Percentiles rank a stretch among this genome's conserved stretches.
These are phyloP conservation scores for Phytophthora litchii DNA, from an alignment of 352 stramenopile species.

Conservation along the genomic window DNA sequence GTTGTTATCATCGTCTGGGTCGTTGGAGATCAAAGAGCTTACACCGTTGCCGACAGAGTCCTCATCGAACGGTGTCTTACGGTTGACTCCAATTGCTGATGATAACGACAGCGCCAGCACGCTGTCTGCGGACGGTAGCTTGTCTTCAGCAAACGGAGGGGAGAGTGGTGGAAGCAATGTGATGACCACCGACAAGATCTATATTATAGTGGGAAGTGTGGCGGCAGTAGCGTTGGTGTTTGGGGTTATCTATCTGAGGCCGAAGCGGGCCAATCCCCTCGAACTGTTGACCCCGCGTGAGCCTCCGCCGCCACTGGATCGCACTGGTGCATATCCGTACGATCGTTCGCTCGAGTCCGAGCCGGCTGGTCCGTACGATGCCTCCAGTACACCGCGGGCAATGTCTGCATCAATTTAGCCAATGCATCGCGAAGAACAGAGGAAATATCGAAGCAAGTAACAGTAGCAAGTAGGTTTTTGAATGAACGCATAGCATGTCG, in stretches of 20 bases:
- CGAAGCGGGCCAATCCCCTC: constrained; percentile 29
- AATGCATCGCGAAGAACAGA: background rate
- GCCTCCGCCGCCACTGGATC: constrained; percentile 26
- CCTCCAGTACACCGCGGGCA: constrained; percentile 33
- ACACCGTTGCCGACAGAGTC: constrained; percentile 16
- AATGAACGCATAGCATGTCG: constrained; percentile 16
- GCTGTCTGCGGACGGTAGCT: constrained; percentile 19
- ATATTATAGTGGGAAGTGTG: constrained; percentile 39
- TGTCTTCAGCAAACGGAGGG: constrained; percentile 23
- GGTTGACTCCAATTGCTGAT: constrained; percentile 37
- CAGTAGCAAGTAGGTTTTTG: constrained; percentile 31
- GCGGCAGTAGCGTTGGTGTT: constrained; percentile 36
- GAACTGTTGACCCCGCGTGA: constrained; percentile 29
- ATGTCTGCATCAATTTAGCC: constrained; percentile 22
- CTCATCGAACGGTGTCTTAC: constrained; percentile 25
- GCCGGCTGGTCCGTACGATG: constrained; percentile 34
- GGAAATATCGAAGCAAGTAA: constrained; percentile 13
- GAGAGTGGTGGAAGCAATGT: constrained; percentile 11
- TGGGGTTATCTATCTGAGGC: constrained; percentile 40
- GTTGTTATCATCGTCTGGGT: constrained; percentile 11
- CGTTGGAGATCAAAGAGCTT: constrained; percentile 11
- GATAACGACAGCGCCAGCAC: constrained; percentile 28
- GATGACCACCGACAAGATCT: constrained; percentile 30
- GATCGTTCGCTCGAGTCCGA: constrained; percentile 30
- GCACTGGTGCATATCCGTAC: constrained; percentile 30